phyloP scores from a whole-genome alignment of 2,329 filamentous ascomycete species.

The Gnomoniopsis sp. region DNA sequence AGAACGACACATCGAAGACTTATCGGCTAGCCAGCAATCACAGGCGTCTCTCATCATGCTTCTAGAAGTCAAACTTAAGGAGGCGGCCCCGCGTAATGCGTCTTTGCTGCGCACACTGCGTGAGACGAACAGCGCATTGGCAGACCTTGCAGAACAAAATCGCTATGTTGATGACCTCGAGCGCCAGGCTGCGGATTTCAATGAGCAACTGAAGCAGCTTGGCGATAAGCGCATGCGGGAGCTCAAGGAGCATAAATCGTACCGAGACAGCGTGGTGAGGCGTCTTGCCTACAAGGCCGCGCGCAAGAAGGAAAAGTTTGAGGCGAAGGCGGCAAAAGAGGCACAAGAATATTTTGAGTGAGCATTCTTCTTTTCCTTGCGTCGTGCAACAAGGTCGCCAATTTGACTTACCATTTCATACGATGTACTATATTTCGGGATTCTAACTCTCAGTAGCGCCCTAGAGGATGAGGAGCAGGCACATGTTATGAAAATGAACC shows the following conservation, averaged over 20 bases:
- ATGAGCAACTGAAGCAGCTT: constrained; percentile 36
- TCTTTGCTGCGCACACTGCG: constrained; percentile 43
- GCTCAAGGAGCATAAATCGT: constrained; percentile 48
- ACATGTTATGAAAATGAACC: constrained; percentile 36
- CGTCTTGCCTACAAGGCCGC: constrained; percentile 50
- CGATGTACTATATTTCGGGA: too few relatives aligned
- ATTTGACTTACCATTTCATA: too few relatives aligned
- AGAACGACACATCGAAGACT: background rate
- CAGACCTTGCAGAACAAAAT: constrained; percentile 42
- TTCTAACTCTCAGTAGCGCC: constrained; percentile 23
- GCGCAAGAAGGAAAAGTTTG: constrained; percentile 46
- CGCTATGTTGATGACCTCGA: constrained; percentile 44
- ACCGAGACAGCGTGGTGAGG: constrained; percentile 49
- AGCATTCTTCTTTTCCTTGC: too few relatives aligned
- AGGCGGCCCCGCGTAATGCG: constrained; percentile 36
- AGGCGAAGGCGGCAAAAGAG: constrained; percentile 47
- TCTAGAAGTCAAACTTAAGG: constrained; percentile 34
- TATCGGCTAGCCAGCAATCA: background rate
- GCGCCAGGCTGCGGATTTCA: constrained; percentile 32
- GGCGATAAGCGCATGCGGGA: constrained; percentile 41
- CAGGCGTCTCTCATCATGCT: constrained; percentile 24
- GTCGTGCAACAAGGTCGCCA: too few relatives aligned
- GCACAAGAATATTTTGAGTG: constrained; percentile 51
- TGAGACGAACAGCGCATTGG: constrained; percentile 45
- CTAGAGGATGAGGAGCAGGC: constrained; percentile 45